A percentile compares a stretch with the other conserved stretches of the same genome.
These are phyloP conservation scores for Ceratobasidium sp. DNA, from an alignment of 1,284 basidiomycete species.

Conservation along the genomic window DNA sequence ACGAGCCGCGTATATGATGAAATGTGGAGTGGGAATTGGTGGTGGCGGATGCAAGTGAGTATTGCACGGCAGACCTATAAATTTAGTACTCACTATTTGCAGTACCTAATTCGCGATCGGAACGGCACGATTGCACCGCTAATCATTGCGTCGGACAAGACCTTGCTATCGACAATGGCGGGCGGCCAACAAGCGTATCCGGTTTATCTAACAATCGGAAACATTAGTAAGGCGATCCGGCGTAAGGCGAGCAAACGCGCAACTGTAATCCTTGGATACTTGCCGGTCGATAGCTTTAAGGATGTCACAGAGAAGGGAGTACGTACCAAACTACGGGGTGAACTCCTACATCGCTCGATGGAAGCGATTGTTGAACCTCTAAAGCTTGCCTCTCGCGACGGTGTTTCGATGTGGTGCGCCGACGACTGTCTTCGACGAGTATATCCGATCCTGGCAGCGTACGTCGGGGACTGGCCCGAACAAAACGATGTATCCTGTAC, in stretches of 20 bases:
- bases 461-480: constrained; percentile 22
- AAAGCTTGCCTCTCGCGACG: background rate
- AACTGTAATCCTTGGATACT: constrained; percentile 38
- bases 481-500: constrained; percentile 19
- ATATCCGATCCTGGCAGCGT: background rate
- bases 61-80: background rate
- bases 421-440: constrained; percentile 1
- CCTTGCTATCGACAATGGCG: background rate
- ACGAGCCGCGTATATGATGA: constrained; percentile 9
- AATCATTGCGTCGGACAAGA: constrained; percentile 12
- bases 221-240: constrained; percentile 41
- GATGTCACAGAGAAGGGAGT: background rate
- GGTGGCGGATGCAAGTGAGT: constrained; percentile 28
- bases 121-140: constrained; percentile 23
- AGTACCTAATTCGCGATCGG: constrained; percentile 2
- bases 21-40: constrained; percentile 33
- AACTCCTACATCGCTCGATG: constrained; percentile 13
- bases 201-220: constrained; percentile 39
- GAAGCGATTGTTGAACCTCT: background rate
- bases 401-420: constrained; percentile 1
- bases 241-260: constrained; percentile 31
- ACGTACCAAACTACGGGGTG: background rate
- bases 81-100: background rate
- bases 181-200: background rate
- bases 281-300: constrained; percentile 25